Conservation (phyloP, 1,284 basidiomycete species). For the Ustilago loliicola region DNA sequence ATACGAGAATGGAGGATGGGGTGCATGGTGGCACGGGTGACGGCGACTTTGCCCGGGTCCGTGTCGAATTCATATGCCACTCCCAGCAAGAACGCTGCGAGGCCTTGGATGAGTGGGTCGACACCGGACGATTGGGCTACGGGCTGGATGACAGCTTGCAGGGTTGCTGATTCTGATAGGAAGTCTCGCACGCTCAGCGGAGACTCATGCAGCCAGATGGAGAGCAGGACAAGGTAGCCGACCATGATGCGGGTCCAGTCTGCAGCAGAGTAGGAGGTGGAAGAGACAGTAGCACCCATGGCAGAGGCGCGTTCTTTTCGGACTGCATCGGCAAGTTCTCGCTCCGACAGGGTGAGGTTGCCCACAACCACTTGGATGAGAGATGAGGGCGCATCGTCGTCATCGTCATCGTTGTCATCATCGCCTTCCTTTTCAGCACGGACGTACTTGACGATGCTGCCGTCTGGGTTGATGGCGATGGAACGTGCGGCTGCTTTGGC, state of each 20-base stretch:
- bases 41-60: constrained; percentile 48
- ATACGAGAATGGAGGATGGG: constrained; percentile 84
- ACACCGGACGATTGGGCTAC: constrained; percentile 87
- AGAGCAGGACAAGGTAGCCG: constrained; percentile 84
- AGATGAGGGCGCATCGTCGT: constrained; percentile 73
- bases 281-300: constrained; percentile 36
- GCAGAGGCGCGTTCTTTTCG: constrained; percentile 61
- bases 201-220: constrained; percentile 98
- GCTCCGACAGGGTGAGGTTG: constrained; percentile 77
- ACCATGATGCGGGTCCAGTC: constrained; percentile 88
- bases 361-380: constrained; percentile 75
- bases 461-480: constrained; percentile 71
- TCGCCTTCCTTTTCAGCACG: constrained; percentile 29
- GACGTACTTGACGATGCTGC: constrained; percentile 35
- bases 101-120: constrained; percentile 89
- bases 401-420: constrained; percentile 70
- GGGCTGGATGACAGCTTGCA: constrained; percentile 84
- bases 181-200: constrained; percentile 88
- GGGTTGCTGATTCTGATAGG: constrained; percentile 85
- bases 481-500: constrained; percentile 74
- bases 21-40: constrained; percentile 62
- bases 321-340: constrained; percentile 72
- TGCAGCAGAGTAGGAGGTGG: constrained; percentile 44
- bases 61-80: constrained; percentile 78
- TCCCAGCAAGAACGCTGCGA: constrained; percentile 92